Evolutionary conservation across 83 land plant genomes (phyloP).

Genomic region (Isoetes engelmannii): DNA sequence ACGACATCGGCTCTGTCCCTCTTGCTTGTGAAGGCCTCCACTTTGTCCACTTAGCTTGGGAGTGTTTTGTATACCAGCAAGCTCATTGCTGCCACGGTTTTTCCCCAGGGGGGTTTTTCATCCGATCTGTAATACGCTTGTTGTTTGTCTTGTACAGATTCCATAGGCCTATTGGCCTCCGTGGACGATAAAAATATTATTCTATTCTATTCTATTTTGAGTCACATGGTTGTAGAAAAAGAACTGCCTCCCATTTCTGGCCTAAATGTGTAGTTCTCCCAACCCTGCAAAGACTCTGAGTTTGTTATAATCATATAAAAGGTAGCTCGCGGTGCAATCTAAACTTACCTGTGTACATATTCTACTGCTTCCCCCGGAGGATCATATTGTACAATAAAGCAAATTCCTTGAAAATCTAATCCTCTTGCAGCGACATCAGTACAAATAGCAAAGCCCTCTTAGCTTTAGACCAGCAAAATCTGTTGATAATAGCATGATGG

Average conservation of each 20-base stretch:
- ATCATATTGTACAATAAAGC: conserved; percentile 85
- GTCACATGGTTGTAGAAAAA: conserved; percentile 85
- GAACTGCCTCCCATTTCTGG: conserved; percentile 74
- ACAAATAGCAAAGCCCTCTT: conserved; percentile 70
- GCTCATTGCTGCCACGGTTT: too few relatives aligned
- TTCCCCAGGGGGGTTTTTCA: too few relatives aligned
- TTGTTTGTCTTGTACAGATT: too few relatives aligned
- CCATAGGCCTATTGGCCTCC: too few relatives aligned
- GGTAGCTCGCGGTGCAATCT: conserved; percentile 3
- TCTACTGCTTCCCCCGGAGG: conserved; percentile 94
- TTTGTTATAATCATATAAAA: conserved; percentile 1
- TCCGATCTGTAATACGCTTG: too few relatives aligned
- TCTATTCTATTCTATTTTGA: too few relatives aligned
- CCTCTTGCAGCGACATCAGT: conserved; percentile 97
- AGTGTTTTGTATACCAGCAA: too few relatives aligned
- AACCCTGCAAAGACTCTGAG: conserved; percentile 48
- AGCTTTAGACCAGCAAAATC: conserved; percentile 53
- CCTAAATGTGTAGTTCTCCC: conserved; percentile 97
- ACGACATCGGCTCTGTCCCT: too few relatives aligned
- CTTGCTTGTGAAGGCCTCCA: too few relatives aligned
- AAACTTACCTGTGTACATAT: conserved; percentile 86
- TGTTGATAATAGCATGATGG: conserved; percentile 57
- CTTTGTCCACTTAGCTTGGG: too few relatives aligned
- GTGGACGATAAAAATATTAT: too few relatives aligned
- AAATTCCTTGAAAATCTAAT: conserved; percentile 79